Evolutionary conservation across 306 rosid genomes (phyloP), one percentile per base, ranked within the genome.

Genomic region (Vigna hirtella): DNA sequence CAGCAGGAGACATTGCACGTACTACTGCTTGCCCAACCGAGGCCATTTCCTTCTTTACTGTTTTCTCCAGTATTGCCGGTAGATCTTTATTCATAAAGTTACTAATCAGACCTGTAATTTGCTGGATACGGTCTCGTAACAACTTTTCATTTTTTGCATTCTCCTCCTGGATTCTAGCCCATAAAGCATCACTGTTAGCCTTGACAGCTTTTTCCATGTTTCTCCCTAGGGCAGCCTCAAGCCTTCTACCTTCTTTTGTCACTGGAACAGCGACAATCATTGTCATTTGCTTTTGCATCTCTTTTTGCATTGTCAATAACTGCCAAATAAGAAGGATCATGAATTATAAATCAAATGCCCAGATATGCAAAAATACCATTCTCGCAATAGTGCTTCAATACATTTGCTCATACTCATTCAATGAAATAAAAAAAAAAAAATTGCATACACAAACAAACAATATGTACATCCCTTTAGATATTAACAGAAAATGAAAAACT

Each of bases 161-260:
- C 83, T 96, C 99, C 87, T 93, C 98, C 78, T 89, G 99, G 77
- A 93, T 74, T 66, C 93, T 90, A 83, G 96, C 96, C 98, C 93
- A 96, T 70, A 96, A 77, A 80, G 90, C 94, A 82, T 96, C 99
- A 47, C 78, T 76, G 26, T 91, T 90, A 45, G 93, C 87, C 86
- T 91, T 93, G 61, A 91, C 67, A 79, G 92, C 77, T 79, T 90
- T 96, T 79, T 96, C 98, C 91, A 89, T 86, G 90, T 73, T 90
- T 73, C 90, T 87, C 70, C 96, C 96, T 17, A 93, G 79, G 79
- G 93, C 82, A 6, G 91, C 85, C 89, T 96, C 98, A 17, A 96
- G 91, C 84, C 98, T 80, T 80, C 85, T 91, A 55, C 99, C 96
- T 85, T 96, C 99, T 91, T 96, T 96, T 26, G 94, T 84, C 66